Conservation (phyloP, 441 rosid species). For the Gossypium laxum region DNA sequence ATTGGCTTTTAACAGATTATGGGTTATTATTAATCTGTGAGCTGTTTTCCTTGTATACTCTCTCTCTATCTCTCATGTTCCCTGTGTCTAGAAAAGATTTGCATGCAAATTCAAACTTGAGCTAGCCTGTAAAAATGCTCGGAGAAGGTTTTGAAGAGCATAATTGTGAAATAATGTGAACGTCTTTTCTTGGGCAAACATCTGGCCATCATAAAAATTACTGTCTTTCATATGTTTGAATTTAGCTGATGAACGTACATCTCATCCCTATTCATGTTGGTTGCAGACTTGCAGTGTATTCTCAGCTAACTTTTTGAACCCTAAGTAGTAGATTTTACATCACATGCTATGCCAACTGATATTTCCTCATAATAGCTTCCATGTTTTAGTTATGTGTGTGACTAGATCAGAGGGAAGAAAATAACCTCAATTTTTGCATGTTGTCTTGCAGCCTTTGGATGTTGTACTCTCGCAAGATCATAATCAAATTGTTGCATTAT, state of each 20-base stretch:
- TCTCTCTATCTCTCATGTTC: background rate
- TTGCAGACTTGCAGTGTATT: background rate
- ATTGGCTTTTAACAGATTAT: background rate
- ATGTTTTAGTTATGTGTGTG: background rate
- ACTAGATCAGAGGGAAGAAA: background rate
- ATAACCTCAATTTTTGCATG: conserved; percentile 7
- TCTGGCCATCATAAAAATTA: background rate
- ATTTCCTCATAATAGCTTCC: background rate
- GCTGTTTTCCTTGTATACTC: background rate
- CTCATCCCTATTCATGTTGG: background rate
- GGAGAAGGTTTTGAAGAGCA: background rate
- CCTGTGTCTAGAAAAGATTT: background rate
- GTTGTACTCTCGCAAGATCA: conserved; percentile 89
- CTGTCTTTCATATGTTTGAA: background rate
- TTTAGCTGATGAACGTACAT: background rate
- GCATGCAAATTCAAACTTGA: background rate
- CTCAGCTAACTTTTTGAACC: background rate
- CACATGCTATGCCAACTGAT: background rate
- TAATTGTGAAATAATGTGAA: background rate
- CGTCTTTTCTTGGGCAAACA: background rate
- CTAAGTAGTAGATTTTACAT: background rate
- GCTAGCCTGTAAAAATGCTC: background rate
- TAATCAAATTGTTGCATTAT: conserved; percentile 62
- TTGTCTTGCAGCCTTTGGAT: conserved; percentile 74
- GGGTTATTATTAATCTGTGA: background rate